phyloP scores from a whole-genome alignment of 2,329 filamentous ascomycete species.

The Scedosporium boydii region DNA sequence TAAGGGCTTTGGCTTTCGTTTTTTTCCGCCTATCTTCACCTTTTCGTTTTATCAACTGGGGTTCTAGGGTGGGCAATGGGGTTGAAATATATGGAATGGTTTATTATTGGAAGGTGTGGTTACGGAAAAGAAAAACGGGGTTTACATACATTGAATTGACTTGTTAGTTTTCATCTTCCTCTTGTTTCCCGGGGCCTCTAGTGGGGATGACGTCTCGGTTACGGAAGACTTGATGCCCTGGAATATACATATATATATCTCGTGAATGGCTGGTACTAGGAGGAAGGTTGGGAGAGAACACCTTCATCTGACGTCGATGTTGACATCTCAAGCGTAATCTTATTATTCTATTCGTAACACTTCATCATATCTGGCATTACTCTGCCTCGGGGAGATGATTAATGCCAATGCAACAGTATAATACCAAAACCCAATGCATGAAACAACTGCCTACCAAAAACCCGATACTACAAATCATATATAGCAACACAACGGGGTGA shows the following conservation, averaged over 20 bases:
- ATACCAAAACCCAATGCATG: no score
- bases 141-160: no score
- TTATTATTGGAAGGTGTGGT: no score
- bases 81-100: neutral
- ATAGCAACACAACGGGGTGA: neutral
- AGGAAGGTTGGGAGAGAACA: no score
- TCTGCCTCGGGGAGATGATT: neutral
- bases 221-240: no score
- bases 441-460: no score
- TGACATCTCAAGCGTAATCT: neutral
- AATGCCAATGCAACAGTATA: neutral
- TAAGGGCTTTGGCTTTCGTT: neutral
- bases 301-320: no score
- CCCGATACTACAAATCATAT: neutral
- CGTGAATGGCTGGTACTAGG: no score
- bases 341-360: neutral
- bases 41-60: neutral
- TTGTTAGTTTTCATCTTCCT: no score
- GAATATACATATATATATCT: no score
- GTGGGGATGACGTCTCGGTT: no score
- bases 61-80: neutral
- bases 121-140: neutral
- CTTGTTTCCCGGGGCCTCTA: no score
- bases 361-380: neutral
- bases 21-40: neutral